phyloP scores from a whole-genome alignment of 106 monocot species.

The Dendrobium nobile region DNA sequence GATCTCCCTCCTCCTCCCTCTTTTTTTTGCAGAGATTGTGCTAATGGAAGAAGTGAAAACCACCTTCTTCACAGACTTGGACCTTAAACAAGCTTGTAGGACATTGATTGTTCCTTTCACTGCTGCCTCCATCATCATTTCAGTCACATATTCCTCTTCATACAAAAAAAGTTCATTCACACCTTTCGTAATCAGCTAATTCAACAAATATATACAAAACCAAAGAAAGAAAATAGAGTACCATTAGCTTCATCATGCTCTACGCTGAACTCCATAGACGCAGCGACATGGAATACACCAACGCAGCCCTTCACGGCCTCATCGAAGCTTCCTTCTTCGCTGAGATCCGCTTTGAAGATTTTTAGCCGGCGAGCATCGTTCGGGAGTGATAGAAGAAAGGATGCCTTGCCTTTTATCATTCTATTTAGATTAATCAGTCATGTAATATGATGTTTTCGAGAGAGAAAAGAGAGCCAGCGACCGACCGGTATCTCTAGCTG shows the following conservation, averaged over 20 bases:
- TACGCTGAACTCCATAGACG: conserved; percentile 44
- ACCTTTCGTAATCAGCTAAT: no score
- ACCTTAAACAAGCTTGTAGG: conserved; percentile 32
- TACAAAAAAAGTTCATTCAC: no score
- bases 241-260: conserved; percentile 24
- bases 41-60: conserved; percentile 73
- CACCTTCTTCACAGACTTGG: conserved; percentile 31
- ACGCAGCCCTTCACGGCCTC: conserved; percentile 47
- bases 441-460: no score
- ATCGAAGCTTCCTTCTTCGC: conserved; percentile 61
- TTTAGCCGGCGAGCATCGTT: conserved; percentile 15
- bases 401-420: no score
- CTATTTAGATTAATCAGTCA: no score
- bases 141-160: no score
- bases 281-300: conserved; percentile 63
- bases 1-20: conserved; percentile 23
- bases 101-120: conserved; percentile 45
- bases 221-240: conserved; percentile 2
- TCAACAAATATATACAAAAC: no score
- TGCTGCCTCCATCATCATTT: conserved; percentile 31
- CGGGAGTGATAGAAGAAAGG: no score
- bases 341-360: conserved; percentile 49
- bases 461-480: not conserved
- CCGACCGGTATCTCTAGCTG: conserved; percentile 42
- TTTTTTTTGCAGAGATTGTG: conserved; percentile 44